A percentile compares a stretch with the other conserved stretches of the same genome.
Conservation (phyloP, 108 stramenopile genomes). For the Cyclotella baltica region DNA sequence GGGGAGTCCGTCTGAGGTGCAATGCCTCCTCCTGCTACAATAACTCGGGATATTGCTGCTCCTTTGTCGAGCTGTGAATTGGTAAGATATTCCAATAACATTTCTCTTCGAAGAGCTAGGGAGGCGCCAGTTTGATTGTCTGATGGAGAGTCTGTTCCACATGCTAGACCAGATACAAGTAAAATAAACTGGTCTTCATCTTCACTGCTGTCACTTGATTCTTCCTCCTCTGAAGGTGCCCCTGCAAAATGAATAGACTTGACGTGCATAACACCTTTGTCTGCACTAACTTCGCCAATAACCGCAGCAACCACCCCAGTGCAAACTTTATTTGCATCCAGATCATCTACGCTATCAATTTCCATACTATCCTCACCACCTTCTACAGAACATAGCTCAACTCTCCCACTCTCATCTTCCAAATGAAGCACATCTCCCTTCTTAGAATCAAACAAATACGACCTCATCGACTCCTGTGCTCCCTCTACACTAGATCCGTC, state of each 20-base stretch:
- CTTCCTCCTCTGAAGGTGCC: slow-evolving; percentile 25
- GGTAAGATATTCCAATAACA: slow-evolving; percentile 78
- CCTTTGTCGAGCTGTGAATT: slow-evolving; percentile 59
- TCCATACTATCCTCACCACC: slow-evolving; percentile 6
- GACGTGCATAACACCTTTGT: slow-evolving; percentile 72
- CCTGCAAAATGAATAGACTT: slow-evolving; percentile 62
- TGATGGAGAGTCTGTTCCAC: slow-evolving; percentile 56
- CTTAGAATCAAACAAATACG: slow-evolving; percentile 38
- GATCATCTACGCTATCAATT: slow-evolving; percentile 9
- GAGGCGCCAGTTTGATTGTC: slow-evolving; percentile 53
- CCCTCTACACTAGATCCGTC: slow-evolving; percentile 2
- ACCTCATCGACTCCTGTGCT: slow-evolving; percentile 45
- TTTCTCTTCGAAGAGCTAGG: slow-evolving; percentile 68
- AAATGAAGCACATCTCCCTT: slow-evolving; percentile 70
- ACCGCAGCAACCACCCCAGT: slow-evolving; percentile 83
- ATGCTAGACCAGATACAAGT: slow-evolving; percentile 75
- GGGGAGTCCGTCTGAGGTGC: background rate
- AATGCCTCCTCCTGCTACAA: slow-evolving; percentile 74
- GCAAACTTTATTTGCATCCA: slow-evolving; percentile 55
- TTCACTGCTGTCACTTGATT: background rate
- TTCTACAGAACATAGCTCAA: slow-evolving; percentile 49
- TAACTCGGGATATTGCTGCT: slow-evolving; percentile 66
- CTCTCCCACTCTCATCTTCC: slow-evolving; percentile 89
- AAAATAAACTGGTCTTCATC: slow-evolving; percentile 57
- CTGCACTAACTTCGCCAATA: slow-evolving; percentile 61